Conservation (phyloP, 768 basidiomycete genomes). For the Stropharia rugosoannulata region DNA sequence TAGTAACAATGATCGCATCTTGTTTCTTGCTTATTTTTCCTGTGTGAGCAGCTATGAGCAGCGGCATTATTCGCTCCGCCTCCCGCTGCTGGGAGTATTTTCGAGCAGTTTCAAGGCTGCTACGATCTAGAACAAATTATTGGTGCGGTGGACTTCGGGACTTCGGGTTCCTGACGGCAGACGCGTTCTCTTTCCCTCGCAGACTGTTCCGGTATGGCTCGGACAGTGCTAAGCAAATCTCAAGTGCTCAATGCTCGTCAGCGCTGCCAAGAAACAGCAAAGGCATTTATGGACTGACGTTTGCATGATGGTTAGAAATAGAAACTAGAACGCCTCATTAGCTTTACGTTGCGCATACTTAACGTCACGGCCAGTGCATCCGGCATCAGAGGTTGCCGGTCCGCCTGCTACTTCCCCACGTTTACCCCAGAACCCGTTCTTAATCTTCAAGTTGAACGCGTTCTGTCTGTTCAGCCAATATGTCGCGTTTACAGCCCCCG, state of each 20-base stretch:
- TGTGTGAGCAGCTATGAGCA: not conserved
- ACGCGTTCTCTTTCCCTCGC: constrained; percentile 17
- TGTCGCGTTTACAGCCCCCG: constrained; percentile 23
- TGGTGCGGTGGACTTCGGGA: constrained; percentile 1
- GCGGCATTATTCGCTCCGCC: constrained; percentile 22
- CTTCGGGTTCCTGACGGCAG: constrained; percentile 16
- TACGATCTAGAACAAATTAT: not conserved
- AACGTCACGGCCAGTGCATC: no score
- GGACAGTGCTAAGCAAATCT: constrained; percentile 7
- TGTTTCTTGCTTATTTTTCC: constrained; percentile 21
- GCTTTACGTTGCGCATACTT: no score
- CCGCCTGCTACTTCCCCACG: not conserved
- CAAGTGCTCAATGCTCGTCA: no score
- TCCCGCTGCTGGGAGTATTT: not conserved
- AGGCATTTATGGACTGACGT: no score
- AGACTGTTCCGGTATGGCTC: constrained; percentile 14
- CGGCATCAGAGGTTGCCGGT: not conserved
- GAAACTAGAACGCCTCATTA: no score
- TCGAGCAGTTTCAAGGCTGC: not conserved
- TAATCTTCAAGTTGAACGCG: not conserved
- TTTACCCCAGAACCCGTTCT: not conserved
- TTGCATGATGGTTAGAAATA: no score
- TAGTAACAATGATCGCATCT: constrained; percentile 27
- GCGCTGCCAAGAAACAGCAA: no score
- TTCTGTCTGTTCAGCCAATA: constrained; percentile 1